Conservation (phyloP, 1,139 yeast species). For the Geotrichum reessii region DNA sequence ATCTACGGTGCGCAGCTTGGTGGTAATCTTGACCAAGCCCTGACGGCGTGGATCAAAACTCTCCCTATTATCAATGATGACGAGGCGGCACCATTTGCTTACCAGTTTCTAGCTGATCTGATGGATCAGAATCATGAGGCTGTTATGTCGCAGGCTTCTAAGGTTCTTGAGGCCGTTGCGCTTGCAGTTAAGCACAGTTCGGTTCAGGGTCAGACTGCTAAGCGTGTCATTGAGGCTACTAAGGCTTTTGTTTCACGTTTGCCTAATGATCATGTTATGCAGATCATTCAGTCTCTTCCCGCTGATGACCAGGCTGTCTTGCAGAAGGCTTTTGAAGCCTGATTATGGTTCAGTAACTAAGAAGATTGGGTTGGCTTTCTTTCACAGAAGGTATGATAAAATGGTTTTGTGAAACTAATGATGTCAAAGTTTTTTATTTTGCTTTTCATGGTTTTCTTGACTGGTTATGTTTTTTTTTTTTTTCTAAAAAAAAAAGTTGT, state of each 20-base stretch:
- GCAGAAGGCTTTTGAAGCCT: constrained; percentile 53
- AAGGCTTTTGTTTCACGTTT: constrained; percentile 39
- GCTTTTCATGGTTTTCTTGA: too few species aligned
- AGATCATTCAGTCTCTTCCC: constrained; percentile 57
- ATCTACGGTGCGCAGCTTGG: constrained; percentile 45
- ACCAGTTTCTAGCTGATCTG: constrained; percentile 67
- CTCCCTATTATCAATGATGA: constrained; percentile 81
- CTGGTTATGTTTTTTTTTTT: too few species aligned
- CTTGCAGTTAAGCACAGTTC: constrained; percentile 70
- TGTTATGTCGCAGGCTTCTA: constrained; percentile 52
- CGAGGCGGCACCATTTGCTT: constrained; percentile 86
- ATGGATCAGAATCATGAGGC: constrained; percentile 65
- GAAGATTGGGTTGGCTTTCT: too few species aligned
- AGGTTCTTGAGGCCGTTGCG: constrained; percentile 65
- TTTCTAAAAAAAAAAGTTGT: too few species aligned
- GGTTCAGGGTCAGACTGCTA: constrained; percentile 65
- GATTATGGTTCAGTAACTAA: background rate
- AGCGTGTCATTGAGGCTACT: constrained; percentile 55
- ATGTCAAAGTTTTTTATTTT: too few species aligned
- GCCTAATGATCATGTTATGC: constrained; percentile 61
- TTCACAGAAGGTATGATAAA: background rate
- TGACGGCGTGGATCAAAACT: constrained; percentile 72
- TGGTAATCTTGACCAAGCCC: constrained; percentile 50
- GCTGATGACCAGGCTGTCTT: constrained; percentile 56
- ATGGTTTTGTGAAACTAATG: too few species aligned